phyloP scores from a whole-genome alignment of 225 moss, liverwort and hornwort genomes.

The Sphagnum tenellum region DNA sequence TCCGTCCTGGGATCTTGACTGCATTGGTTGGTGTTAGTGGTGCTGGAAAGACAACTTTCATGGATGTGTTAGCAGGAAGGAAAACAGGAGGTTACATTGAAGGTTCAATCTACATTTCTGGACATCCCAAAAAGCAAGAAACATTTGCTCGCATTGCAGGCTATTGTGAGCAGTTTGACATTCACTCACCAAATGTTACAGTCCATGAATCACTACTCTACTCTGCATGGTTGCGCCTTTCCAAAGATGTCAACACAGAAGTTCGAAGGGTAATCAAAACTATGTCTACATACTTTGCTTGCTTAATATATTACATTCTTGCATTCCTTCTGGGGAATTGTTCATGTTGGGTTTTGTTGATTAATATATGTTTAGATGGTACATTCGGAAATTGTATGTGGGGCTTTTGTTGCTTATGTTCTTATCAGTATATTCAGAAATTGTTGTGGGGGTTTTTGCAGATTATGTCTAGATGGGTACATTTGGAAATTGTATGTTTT shows the following conservation, averaged over 20 bases:
- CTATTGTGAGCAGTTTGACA: slow-evolving; percentile 78
- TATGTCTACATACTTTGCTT: too few relatives aligned
- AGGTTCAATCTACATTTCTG: slow-evolving; percentile 54
- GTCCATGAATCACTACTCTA: slow-evolving; percentile 61
- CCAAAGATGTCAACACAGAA: slow-evolving; percentile 24
- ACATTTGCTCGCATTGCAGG: slow-evolving; percentile 76
- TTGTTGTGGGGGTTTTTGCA: too few relatives aligned
- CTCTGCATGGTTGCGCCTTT: slow-evolving; percentile 66
- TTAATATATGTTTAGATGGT: too few relatives aligned
- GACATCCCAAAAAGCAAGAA: slow-evolving; percentile 55
- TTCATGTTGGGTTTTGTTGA: too few relatives aligned
- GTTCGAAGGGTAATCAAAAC: slow-evolving; percentile 33
- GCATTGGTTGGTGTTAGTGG: slow-evolving; percentile 48
- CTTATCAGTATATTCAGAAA: too few relatives aligned
- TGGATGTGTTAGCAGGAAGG: slow-evolving; percentile 53
- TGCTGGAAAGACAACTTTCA: slow-evolving; percentile 49
- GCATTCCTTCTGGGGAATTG: too few relatives aligned
- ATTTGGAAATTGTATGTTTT: too few relatives aligned
- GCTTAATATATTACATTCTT: too few relatives aligned
- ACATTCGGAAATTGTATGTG: too few relatives aligned
- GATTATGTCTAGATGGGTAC: too few relatives aligned
- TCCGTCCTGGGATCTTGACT: slow-evolving; percentile 42
- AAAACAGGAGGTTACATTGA: slow-evolving; percentile 67
- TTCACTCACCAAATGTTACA: slow-evolving; percentile 73
- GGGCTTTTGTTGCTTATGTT: too few relatives aligned